Evolutionary conservation across 306 rosid species (phyloP), one percentile per base, ranked within the genome.

Genomic region (Vicia villosa): DNA sequence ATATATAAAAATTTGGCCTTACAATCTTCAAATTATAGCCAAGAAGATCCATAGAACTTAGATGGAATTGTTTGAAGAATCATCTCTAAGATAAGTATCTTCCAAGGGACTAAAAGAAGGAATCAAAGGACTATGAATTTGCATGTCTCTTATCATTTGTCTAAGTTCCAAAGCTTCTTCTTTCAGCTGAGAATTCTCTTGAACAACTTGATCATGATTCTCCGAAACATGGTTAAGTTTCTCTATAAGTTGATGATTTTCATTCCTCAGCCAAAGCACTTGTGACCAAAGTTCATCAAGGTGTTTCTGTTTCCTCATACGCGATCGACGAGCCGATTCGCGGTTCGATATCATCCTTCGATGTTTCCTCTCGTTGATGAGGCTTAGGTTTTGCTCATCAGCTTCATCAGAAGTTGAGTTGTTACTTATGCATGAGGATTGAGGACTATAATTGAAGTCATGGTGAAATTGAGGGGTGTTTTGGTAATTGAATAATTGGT

Each of bases 231-330:
- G 86, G 83, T 83, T 87, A 52, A 94, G 74, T 79, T 83, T 87
- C 22, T 89, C 95, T 1, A 89, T 34, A 8, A 94, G 88, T 41
- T 86, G 92, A 38, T 85, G 89, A 26, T 94, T 94, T 89, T 91
- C 96, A 63, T 82, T 87, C 38, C 96, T 72, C 2, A 91, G 86
- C 99, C 99, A 94, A 47, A 89, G 79, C 14, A 91, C 96, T 68
- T 94, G 99, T 5, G 96, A 91, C 96, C 99, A 94, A 3, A 94
- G 88, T 73, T 94, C 99, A 69, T 94, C 97, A 22, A 94, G 87
- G 79, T 94, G 97, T 58, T 74, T 88, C 76, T 94, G 97, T 84
- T 91, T 94, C 52, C 99, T 84, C 91, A 89, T 89, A 3, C 99
- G 86, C 0, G 99, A 94, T 7, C 99, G 56, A 2, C 99, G 89